A percentile compares a stretch with the other conserved stretches of the same genome.
These are phyloP conservation scores for Pestalotiopsis sp. DNA, from an alignment of 2,329 filamentous ascomycete species.

Conservation along the genomic window DNA sequence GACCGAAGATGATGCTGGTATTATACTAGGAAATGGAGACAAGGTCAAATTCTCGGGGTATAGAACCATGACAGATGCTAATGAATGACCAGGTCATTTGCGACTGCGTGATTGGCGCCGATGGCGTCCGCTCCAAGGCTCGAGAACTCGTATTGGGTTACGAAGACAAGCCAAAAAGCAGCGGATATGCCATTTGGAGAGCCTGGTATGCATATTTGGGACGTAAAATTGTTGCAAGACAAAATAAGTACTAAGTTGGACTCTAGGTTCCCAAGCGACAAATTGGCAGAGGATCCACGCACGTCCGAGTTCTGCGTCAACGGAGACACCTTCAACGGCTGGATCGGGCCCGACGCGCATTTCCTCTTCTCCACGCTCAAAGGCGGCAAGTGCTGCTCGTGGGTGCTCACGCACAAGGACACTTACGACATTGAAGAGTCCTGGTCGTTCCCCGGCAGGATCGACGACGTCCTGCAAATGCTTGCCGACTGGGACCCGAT, in stretches of 20 bases:
- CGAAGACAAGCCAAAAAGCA: constrained; percentile 50
- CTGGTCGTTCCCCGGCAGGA: constrained; percentile 52
- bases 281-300: constrained; percentile 50
- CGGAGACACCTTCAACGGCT: constrained; percentile 60
- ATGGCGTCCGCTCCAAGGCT: constrained; percentile 55
- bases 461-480: constrained; percentile 51
- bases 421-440: constrained; percentile 55
- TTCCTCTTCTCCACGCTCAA: constrained; percentile 59
- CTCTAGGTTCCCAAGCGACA: constrained; percentile 45
- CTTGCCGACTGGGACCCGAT: constrained; percentile 53
- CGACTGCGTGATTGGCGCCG: constrained; percentile 54
- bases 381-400: constrained; percentile 54
- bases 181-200: constrained; percentile 52
- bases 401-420: constrained; percentile 58
- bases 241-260: background rate
- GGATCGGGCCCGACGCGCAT: constrained; percentile 58
- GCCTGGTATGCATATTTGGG: constrained; percentile 42
- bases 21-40: constrained; percentile 5
- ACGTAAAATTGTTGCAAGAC: background rate
- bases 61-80: constrained; percentile 11
- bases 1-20: constrained; percentile 31
- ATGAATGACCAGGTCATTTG: constrained; percentile 33
- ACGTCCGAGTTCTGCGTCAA: constrained; percentile 55
- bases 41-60: constrained; percentile 24
- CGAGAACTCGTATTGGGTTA: constrained; percentile 51